A percentile compares a stretch with the other conserved stretches of the same genome.
Conservation (phyloP, 768 basidiomycete species). For the Agrocybe pediades region DNA sequence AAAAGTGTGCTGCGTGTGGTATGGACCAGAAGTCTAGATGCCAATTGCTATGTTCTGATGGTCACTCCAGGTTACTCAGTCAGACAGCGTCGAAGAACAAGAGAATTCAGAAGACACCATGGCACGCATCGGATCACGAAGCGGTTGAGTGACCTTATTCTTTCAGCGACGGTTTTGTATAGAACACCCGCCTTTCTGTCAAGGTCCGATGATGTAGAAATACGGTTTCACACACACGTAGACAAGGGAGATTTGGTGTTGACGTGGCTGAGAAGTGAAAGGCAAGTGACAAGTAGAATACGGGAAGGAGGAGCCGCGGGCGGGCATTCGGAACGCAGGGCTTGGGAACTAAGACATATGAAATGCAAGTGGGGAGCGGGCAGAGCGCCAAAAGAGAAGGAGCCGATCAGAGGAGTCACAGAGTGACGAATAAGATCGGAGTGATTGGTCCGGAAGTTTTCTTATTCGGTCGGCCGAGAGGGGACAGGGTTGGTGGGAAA, state of each 20-base stretch:
- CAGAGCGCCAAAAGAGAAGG: too few relatives aligned
- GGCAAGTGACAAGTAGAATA: too few relatives aligned
- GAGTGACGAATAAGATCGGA: slow-evolving; percentile 1
- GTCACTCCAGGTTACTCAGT: slow-evolving; percentile 71
- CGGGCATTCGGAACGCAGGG: slow-evolving; percentile 7
- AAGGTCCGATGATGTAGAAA: slow-evolving; percentile 49
- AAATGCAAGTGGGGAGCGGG: background rate
- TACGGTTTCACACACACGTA: too few relatives aligned
- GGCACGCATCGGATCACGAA: slow-evolving; percentile 74
- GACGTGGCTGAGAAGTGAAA: too few relatives aligned
- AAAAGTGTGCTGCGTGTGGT: slow-evolving; percentile 72
- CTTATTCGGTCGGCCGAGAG: slow-evolving; percentile 3
- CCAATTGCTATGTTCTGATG: background rate
- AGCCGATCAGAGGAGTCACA: background rate
- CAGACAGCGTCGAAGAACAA: slow-evolving; percentile 83
- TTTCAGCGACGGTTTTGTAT: slow-evolving; percentile 14
- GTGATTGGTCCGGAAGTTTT: slow-evolving; percentile 1
- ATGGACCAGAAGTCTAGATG: slow-evolving; percentile 16
- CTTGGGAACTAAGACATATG: background rate
- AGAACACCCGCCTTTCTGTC: slow-evolving; percentile 21
- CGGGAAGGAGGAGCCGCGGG: too few relatives aligned
- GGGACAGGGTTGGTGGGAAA: background rate
- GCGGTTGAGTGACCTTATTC: slow-evolving; percentile 45
- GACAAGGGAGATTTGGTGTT: too few relatives aligned
- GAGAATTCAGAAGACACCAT: slow-evolving; percentile 83